Conservation (phyloP, 2,329 filamentous ascomycete genomes). For the Nemania diffusa region DNA sequence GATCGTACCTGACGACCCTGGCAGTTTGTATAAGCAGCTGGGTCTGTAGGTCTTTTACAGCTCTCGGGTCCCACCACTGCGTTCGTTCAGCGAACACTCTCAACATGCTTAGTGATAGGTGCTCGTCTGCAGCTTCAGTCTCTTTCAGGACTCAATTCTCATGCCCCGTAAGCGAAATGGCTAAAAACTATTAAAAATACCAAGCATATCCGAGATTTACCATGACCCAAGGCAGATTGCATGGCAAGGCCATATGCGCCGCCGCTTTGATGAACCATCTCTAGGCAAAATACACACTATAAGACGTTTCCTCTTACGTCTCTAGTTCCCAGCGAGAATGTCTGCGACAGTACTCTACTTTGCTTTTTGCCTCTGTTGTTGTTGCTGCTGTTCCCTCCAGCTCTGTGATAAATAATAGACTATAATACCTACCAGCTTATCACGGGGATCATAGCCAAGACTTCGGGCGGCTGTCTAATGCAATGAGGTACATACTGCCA, state of each 20-base stretch:
- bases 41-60: not conserved
- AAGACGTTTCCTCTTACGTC: not conserved
- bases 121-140: slow-evolving; percentile 5
- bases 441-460: not conserved
- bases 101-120: not conserved
- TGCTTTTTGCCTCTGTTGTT: not conserved
- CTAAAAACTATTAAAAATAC: not conserved
- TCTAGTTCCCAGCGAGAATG: not conserved
- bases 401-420: not conserved
- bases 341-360: not conserved
- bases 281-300: not conserved
- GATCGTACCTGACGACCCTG: slow-evolving; percentile 1
- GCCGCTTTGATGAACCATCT: too few species aligned
- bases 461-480: not conserved
- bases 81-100: not conserved
- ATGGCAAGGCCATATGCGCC: not conserved
- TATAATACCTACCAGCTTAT: not conserved
- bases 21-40: not conserved
- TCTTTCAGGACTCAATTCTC: slow-evolving; percentile 1
- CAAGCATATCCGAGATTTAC: not conserved
- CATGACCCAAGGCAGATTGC: not conserved
- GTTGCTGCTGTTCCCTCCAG: not conserved
- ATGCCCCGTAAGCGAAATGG: slow-evolving; percentile 6
- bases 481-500: slow-evolving; percentile 7
- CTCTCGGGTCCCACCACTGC: not conserved